phyloP scores from a whole-genome alignment of 768 basidiomycete species.

The Lactifluus pinguis region DNA sequence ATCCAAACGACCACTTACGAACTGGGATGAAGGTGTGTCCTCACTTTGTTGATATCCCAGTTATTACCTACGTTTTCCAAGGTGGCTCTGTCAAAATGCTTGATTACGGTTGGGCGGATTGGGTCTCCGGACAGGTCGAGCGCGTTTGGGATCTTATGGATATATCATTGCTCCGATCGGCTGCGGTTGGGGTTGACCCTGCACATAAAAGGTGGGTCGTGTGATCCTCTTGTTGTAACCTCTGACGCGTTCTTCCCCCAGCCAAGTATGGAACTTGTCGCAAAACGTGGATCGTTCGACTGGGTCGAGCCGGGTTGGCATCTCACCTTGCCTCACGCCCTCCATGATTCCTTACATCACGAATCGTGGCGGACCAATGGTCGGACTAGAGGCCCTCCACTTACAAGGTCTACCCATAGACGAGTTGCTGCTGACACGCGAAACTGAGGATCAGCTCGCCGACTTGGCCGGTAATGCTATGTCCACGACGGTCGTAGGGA shows the following conservation, averaged over 20 bases:
- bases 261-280: constrained; percentile 90
- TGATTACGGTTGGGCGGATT: constrained; percentile 90
- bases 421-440: constrained; percentile 83
- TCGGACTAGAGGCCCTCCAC: constrained; percentile 84
- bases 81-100: constrained; percentile 78
- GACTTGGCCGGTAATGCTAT: constrained; percentile 96
- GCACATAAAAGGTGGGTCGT: constrained; percentile 74
- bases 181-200: constrained; percentile 72
- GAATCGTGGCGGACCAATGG: constrained; percentile 92
- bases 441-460: constrained; percentile 87
- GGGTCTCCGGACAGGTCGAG: constrained; percentile 88
- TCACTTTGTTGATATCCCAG: constrained; percentile 2
- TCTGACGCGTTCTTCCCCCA: constrained; percentile 24
- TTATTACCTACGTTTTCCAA: constrained; percentile 21
- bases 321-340: constrained; percentile 89
- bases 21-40: constrained; percentile 79
- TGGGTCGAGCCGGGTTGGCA: constrained; percentile 70
- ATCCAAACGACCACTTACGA: constrained; percentile 75
- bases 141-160: constrained; percentile 95
- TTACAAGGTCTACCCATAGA: constrained; percentile 94
- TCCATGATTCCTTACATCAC: constrained; percentile 97
- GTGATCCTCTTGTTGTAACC: background rate
- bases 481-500: constrained; percentile 94
- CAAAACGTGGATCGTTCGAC: constrained; percentile 94
- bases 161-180: constrained; percentile 76